Evolutionary conservation across 176 grass and related monocot genomes (phyloP).

Genomic region (Triticum monococcum): DNA sequence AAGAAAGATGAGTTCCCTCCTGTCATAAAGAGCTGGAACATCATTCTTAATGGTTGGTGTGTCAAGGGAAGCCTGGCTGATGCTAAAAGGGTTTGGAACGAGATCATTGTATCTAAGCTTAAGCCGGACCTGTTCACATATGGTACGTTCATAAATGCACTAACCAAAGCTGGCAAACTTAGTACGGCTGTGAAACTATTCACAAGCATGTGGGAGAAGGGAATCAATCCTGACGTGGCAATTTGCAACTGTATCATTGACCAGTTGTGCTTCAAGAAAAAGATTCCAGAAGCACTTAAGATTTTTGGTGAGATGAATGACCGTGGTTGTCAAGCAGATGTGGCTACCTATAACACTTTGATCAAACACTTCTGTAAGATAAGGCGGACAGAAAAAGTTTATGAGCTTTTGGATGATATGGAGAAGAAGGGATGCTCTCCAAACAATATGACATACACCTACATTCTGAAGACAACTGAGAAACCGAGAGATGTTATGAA

Average conservation of each 20-base stretch:
- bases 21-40: conserved; percentile 78
- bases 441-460: conserved; percentile 60
- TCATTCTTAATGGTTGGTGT: conserved; percentile 83
- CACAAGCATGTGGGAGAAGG: conserved; percentile 56
- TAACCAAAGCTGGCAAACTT: conserved; percentile 60
- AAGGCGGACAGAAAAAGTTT: conserved; percentile 58
- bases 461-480: conserved; percentile 49
- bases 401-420: conserved; percentile 68
- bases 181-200: conserved; percentile 52
- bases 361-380: conserved; percentile 77
- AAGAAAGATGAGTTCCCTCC: conserved; percentile 61
- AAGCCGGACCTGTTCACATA: conserved; percentile 61
- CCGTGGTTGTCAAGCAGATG: conserved; percentile 51
- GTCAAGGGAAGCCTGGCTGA: conserved; percentile 65
- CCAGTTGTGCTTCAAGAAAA: conserved; percentile 75
- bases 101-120: conserved; percentile 55
- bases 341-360: conserved; percentile 62
- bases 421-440: conserved; percentile 53
- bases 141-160: conserved; percentile 65
- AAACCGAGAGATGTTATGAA: conserved; percentile 51
- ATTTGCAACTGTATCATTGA: conserved; percentile 82
- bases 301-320: conserved; percentile 79
- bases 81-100: conserved; percentile 66
- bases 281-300: conserved; percentile 61
- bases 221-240: conserved; percentile 61